These are phyloP conservation scores for Pelagophyceae sp. DNA, from an alignment of 352 stramenopile genomes.

Conservation along the genomic window DNA sequence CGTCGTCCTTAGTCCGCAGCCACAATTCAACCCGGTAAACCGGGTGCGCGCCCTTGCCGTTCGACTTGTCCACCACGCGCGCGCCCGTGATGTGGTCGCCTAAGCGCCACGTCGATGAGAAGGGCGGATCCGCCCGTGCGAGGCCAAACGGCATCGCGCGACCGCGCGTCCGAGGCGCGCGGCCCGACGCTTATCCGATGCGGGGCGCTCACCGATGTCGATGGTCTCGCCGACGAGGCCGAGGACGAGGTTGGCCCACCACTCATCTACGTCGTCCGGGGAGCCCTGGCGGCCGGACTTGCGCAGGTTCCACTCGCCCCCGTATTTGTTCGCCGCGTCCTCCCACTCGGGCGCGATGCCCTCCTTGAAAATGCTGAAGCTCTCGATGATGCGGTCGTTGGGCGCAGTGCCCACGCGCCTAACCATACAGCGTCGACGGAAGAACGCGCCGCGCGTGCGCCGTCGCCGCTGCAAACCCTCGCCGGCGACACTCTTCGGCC, in stretches of 20 bases:
- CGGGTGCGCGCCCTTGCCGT: constrained; percentile 38
- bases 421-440: no score
- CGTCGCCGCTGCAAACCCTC: not conserved
- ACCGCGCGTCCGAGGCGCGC: no score
- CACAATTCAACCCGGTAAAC: constrained; percentile 58
- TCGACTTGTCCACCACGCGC: constrained; percentile 48
- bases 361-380: constrained; percentile 74
- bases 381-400: constrained; percentile 76
- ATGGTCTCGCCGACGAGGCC: constrained; percentile 56
- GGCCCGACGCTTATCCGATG: constrained; percentile 35
- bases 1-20: constrained; percentile 48
- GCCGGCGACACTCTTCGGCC: no score
- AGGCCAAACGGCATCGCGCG: no score
- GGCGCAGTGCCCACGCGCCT: constrained; percentile 12
- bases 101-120: no score
- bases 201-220: constrained; percentile 34
- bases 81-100: constrained; percentile 44
- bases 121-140: no score
- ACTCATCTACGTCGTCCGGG: constrained; percentile 51
- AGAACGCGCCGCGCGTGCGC: no score
- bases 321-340: constrained; percentile 52
- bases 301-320: constrained; percentile 55
- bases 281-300: constrained; percentile 11
- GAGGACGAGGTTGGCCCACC: constrained; percentile 60
- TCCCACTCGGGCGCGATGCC: constrained; percentile 64